phyloP scores from a whole-genome alignment of 2,329 filamentous ascomycete genomes.

The Didymella arachidicola region DNA sequence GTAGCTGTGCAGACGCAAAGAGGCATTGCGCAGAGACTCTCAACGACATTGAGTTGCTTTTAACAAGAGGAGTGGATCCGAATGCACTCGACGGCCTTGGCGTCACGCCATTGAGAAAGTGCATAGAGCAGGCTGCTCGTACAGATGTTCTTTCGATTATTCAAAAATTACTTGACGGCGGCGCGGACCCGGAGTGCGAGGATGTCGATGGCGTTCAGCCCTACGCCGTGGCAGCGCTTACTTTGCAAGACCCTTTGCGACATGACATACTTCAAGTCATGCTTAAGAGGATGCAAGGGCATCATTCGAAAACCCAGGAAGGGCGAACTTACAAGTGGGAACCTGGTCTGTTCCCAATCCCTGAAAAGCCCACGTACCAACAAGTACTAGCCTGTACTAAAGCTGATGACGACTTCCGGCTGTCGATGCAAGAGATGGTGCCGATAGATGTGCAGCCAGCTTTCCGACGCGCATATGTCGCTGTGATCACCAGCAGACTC shows the following conservation, averaged over 20 bases:
- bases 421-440: slow-evolving; percentile 32
- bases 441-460: slow-evolving; percentile 31
- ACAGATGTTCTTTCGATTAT: slow-evolving; percentile 40
- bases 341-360: slow-evolving; percentile 40
- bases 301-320: slow-evolving; percentile 20
- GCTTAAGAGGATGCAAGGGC: slow-evolving; percentile 34
- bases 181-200: slow-evolving; percentile 42
- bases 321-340: slow-evolving; percentile 29
- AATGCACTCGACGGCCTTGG: slow-evolving; percentile 31
- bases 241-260: slow-evolving; percentile 37
- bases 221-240: slow-evolving; percentile 38
- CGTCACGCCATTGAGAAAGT: slow-evolving; percentile 35
- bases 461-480: slow-evolving; percentile 40
- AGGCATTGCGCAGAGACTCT: slow-evolving; percentile 43
- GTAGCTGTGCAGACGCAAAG: slow-evolving; percentile 41
- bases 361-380: slow-evolving; percentile 29
- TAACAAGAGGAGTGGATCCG: slow-evolving; percentile 39
- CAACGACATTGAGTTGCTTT: slow-evolving; percentile 40
- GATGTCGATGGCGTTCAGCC: slow-evolving; percentile 32
- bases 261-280: slow-evolving; percentile 38
- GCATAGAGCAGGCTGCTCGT: slow-evolving; percentile 38
- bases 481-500: slow-evolving; percentile 36
- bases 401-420: slow-evolving; percentile 31
- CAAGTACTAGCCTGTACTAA: slow-evolving; percentile 36
- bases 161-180: slow-evolving; percentile 36